phyloP scores from a whole-genome alignment of 768 basidiomycete genomes.

The Chiua virens region DNA sequence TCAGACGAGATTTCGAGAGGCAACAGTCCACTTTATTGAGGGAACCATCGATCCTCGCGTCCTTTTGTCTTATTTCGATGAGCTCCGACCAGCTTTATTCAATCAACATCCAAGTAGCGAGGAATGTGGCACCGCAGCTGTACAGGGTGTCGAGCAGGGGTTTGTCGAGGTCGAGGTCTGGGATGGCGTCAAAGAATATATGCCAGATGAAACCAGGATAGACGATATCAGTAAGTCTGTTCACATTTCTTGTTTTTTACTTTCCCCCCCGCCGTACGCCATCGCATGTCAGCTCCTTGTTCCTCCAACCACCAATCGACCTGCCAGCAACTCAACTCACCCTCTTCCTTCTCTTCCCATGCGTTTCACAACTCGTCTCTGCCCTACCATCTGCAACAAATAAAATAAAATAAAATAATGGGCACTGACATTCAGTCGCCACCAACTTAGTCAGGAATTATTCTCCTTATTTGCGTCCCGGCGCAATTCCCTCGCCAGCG shows the following conservation, averaged over 20 bases:
- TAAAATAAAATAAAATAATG: slow-evolving; percentile 31
- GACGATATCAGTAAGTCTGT: slow-evolving; percentile 82
- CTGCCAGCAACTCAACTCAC: slow-evolving; percentile 24
- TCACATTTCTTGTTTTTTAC: slow-evolving; percentile 20
- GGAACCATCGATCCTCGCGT: slow-evolving; percentile 85
- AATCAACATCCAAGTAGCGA: slow-evolving; percentile 3
- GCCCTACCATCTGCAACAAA: slow-evolving; percentile 20
- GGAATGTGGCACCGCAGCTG: background rate
- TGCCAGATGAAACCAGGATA: slow-evolving; percentile 67
- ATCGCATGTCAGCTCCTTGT: slow-evolving; percentile 13
- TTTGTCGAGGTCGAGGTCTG: slow-evolving; percentile 67
- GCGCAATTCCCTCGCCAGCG: slow-evolving; percentile 14
- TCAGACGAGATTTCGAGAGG: slow-evolving; percentile 83
- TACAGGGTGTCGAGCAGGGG: slow-evolving; percentile 8
- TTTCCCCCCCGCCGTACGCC: slow-evolving; percentile 21
- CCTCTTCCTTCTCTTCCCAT: slow-evolving; percentile 26
- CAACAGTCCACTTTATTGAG: slow-evolving; percentile 72
- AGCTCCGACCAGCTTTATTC: slow-evolving; percentile 69
- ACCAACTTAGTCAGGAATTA: slow-evolving; percentile 91
- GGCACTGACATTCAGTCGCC: slow-evolving; percentile 80
- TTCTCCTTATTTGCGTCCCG: slow-evolving; percentile 70
- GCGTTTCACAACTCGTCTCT: slow-evolving; percentile 31
- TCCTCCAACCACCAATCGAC: slow-evolving; percentile 27
- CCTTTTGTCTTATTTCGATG: slow-evolving; percentile 76
- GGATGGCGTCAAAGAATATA: slow-evolving; percentile 69